phyloP scores from a whole-genome alignment of 163 green algal species.

The Chloromonas sp. region DNA sequence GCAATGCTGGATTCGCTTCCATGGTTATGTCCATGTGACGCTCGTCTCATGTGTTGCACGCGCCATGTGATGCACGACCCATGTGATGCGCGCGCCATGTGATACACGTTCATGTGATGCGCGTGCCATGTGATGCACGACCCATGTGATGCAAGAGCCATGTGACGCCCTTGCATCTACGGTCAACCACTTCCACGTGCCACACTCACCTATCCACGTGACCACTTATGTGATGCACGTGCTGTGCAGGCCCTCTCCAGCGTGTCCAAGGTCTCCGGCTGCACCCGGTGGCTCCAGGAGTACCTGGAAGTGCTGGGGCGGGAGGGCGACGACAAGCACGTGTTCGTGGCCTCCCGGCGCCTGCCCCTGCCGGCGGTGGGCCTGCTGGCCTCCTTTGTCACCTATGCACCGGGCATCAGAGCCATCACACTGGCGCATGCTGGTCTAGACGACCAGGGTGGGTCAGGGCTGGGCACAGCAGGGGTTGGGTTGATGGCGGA shows the following conservation, averaged over 20 bases:
- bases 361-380: not conserved
- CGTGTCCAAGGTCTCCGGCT: not conserved
- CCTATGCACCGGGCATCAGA: not conserved
- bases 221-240: not conserved
- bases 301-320: constrained; percentile 6
- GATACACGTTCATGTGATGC: not conserved
- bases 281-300: not conserved
- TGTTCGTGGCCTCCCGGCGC: not conserved
- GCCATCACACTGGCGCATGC: not conserved
- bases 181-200: no score
- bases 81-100: not conserved
- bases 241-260: not conserved
- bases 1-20: no score
- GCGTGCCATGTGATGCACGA: not conserved
- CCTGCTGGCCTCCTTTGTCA: not conserved
- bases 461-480: not conserved
- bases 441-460: not conserved
- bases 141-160: not conserved
- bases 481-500: no score
- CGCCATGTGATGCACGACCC: not conserved
- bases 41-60: no score
- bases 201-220: no score
- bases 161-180: not conserved
- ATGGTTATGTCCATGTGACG: no score
- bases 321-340: constrained; percentile 5